phyloP scores from a whole-genome alignment of 1,139 yeast genomes.

The Suhomyces anneliseae region DNA sequence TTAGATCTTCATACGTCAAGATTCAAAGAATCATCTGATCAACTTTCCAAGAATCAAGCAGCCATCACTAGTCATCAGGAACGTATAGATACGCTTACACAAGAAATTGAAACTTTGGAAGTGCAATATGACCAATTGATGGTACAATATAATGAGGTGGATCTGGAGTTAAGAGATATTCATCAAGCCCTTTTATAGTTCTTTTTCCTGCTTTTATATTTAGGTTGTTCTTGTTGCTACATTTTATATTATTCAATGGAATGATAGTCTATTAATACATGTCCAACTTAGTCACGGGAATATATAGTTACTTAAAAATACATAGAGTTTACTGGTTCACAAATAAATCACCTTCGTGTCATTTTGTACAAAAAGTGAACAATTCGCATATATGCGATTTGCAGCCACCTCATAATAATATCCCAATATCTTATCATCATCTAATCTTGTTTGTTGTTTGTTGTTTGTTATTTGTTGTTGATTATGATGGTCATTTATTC shows the following conservation, averaged over 20 bases:
- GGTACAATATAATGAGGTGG: slow-evolving; percentile 7
- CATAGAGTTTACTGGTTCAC: background rate
- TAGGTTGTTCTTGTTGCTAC: no score
- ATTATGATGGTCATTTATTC: background rate
- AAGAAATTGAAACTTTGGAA: slow-evolving; percentile 15
- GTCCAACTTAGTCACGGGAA: background rate
- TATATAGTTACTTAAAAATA: slow-evolving; percentile 1
- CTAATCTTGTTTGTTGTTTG: no score
- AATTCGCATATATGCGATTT: no score
- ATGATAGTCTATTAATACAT: slow-evolving; percentile 3
- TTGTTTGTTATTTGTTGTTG: background rate
- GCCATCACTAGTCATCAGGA: slow-evolving; percentile 7
- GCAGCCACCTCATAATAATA: no score
- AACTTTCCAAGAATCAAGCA: slow-evolving; percentile 10
- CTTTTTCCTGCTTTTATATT: no score
- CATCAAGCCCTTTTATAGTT: slow-evolving; percentile 13
- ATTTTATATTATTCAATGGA: background rate
- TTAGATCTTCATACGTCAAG: slow-evolving; percentile 9
- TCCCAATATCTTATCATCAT: no score
- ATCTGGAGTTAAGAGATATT: slow-evolving; percentile 16
- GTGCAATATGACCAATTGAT: slow-evolving; percentile 13
- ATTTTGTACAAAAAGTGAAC: no score
- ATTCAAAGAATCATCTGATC: slow-evolving; percentile 6
- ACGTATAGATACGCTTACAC: slow-evolving; percentile 5
- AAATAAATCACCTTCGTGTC: no score